These are phyloP conservation scores for Candida patagonica DNA, from an alignment of 805 yeast genomes.

Conservation along the genomic window DNA sequence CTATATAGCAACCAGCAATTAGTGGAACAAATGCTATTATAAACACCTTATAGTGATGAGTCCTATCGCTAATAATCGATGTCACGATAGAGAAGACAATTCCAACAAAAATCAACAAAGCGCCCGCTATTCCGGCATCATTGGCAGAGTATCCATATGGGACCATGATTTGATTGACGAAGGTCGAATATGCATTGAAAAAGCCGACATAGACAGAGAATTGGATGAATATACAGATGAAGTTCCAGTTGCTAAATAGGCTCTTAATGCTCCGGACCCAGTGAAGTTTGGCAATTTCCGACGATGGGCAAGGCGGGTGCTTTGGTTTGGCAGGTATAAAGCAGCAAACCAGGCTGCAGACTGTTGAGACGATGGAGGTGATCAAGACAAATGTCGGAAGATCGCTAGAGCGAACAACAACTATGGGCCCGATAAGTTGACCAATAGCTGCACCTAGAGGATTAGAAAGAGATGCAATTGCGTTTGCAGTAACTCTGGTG, in stretches of 20 bases:
- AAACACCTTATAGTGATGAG: constrained; percentile 18
- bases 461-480: constrained; percentile 26
- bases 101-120: constrained; percentile 25
- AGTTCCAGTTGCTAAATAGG: constrained; percentile 13
- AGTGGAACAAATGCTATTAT: constrained; percentile 22
- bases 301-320: constrained; percentile 26
- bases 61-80: constrained; percentile 25
- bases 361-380: constrained; percentile 20
- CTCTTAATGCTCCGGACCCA: constrained; percentile 16
- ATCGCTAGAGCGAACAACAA: constrained; percentile 18
- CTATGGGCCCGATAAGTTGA: constrained; percentile 26
- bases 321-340: constrained; percentile 19
- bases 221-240: constrained; percentile 15
- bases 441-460: constrained; percentile 30
- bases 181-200: constrained; percentile 26
- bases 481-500: constrained; percentile 29
- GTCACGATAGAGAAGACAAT: constrained; percentile 23
- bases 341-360: constrained; percentile 14
- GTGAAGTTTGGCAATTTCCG: constrained; percentile 21
- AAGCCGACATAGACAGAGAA: constrained; percentile 27
- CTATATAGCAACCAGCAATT: constrained; percentile 23
- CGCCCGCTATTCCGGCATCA: constrained; percentile 28
- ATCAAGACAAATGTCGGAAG: constrained; percentile 19
- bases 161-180: constrained; percentile 24
- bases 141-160: constrained; percentile 28